A percentile compares a stretch with the other conserved stretches of the same genome.
phyloP scores from a whole-genome alignment of 345 rosid genomes.

The Moricandia moricandioides region DNA sequence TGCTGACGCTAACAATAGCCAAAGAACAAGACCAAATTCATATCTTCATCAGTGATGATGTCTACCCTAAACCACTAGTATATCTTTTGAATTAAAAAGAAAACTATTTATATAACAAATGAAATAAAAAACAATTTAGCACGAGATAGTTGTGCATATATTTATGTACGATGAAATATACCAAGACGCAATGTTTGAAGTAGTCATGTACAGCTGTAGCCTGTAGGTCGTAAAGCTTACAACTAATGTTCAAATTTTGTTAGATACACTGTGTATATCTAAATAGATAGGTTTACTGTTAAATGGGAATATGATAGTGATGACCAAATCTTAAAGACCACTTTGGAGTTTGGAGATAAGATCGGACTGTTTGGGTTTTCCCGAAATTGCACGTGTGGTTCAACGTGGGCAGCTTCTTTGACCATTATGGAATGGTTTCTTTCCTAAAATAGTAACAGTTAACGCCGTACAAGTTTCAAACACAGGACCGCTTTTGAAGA shows the following conservation, averaged over 20 bases:
- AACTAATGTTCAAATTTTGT: background rate
- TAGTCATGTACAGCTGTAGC: conserved; percentile 18
- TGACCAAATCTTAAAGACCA: conserved; percentile 23
- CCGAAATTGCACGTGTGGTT: conserved; percentile 27
- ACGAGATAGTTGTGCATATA: conserved; percentile 25
- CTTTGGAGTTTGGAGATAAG: conserved; percentile 16
- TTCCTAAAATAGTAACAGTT: conserved; percentile 27
- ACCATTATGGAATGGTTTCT: conserved; percentile 17
- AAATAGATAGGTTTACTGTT: background rate
- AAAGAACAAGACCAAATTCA: background rate
- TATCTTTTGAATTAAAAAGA: background rate
- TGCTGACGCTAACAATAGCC: background rate
- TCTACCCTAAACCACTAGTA: background rate
- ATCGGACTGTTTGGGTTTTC: conserved; percentile 14
- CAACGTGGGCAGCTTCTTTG: conserved; percentile 26
- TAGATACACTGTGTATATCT: background rate
- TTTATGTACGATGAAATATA: background rate
- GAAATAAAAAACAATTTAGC: background rate
- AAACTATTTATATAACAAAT: background rate
- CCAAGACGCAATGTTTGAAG: conserved; percentile 12
- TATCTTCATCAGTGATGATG: background rate
- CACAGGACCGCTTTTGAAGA: background rate
- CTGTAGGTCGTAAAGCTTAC: background rate
- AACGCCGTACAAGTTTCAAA: conserved; percentile 35
- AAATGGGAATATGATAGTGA: conserved; percentile 19